Base-by-base conservation (phyloP, 139 green algal genomes). In the Ettlia oleoabundans region DNA sequence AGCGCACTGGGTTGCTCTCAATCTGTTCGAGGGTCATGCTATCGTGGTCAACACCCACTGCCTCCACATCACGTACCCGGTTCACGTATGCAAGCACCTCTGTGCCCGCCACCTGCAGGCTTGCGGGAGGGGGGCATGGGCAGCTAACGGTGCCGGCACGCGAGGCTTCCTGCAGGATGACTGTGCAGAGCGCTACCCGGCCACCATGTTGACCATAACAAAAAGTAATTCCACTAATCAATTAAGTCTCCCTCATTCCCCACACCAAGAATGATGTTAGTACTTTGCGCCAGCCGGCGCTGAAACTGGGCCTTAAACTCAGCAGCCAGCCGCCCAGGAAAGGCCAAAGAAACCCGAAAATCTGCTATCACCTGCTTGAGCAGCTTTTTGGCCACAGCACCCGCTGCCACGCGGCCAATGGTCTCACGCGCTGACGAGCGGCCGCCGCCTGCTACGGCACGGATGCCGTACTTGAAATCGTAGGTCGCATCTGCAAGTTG, bases 401-500 rank as follows among this genome's bases (percentile, higher is more conserved):
- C 97, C 24, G 96, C 97, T 26, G 97, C 97, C n/a, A 98, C 96
- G 3, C 97, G 90, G 1, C 97, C 97, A 61, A 99, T 99, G 2
- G 97, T 98, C 85, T 99, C 97, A 4, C 97, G 89, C 6, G 97
- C 97, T 26, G 92, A 98, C 30, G 94, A 97, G 28, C 97, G 85
- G 28, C 97, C 97, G n/a, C 97, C 97, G n/a, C 97, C 97, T 22
- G 95, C 94, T 4, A 99, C 89, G 9, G 97, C 96, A 2, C 97
- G 89, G 65, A 99, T 98, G 83, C 97, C 97, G 86, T 99, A 99
- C 88, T 99, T 99, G 88, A 98, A 97, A 85, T 99, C 97, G 84
- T 99, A 99, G 0, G 97, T 99, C 13, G 97, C 96, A 86, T 99
- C 97, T 22, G 97, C 96, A 40, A 40, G 55, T 32, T 65, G 10